Evolutionary conservation across 2,329 filamentous ascomycete species (phyloP), one percentile per base, ranked within the genome.

Genomic region (Hypoxylon sp.): DNA sequence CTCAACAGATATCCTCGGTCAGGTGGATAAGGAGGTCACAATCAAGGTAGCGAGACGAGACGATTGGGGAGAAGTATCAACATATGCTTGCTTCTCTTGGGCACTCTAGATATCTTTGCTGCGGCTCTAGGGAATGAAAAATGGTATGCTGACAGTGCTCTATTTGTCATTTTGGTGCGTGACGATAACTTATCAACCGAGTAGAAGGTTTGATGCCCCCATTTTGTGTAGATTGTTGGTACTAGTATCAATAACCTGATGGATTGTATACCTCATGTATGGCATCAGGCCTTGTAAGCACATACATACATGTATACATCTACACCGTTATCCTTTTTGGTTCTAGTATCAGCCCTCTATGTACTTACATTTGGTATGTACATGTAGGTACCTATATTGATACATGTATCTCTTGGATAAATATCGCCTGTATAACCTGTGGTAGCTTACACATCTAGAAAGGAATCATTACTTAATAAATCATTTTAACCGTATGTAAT

Each of bases 121-220:
- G 57, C 42, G 57, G 63, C 54, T 56, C 27, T 59, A 64, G 25
- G 53, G 37, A 69, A 67, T 64, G 63, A 62, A 67, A 69, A 67
- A 58, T 54, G 49, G 48, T 67, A 58, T 65, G 37, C 40, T 27
- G 53, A 63, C 33, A 44, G 42, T 56, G 20, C 20, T 20, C 17
- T 31, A 51, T 46, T 53, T 10, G 25, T 2, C 35, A n/a, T 2
- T 33, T 30, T 51, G 35, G 10, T 40, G 40, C 49, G 50, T 60
- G 35, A 42, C 46, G 4, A 11, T 35, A 3, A 17, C 4, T 40
- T 30, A 25, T 46, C 40, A 27, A 50, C 35, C n/a, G 17, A 25
- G 13, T 20, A 35, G 42, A 14, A 49, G 6, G 6, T 6, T 17
- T 2, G 22, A 17, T 48, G 44, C n/a, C 17, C 25, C 14, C n/a